Evolutionary conservation across 352 stramenopile genomes (phyloP), one percentile per base, ranked within the genome.

Genomic region (Thraustochytrium striatum): DNA sequence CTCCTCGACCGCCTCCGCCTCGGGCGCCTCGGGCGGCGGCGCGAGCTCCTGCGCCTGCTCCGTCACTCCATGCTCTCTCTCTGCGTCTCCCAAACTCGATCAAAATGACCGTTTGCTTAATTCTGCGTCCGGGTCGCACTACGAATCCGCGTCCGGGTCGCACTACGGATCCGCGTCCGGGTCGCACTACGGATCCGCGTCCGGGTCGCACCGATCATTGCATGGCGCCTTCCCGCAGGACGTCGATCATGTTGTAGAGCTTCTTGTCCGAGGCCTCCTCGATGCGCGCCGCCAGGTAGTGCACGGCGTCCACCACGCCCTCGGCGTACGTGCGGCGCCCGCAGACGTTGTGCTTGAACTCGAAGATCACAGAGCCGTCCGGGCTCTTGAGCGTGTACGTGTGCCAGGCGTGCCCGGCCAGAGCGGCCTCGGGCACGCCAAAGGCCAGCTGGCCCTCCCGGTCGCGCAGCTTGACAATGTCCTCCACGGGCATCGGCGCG

Each of bases 181-280:
- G 47, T 25, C 16, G 47, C 16, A 25, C 16, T 16, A 55, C 25
- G 25, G 47, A 55, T 25, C 16, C 25, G 47, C 16, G 47, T 25
- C n/a, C n/a, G n/a, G n/a, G n/a, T n/a, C n/a, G n/a, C n/a, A n/a
- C n/a, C n/a, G n/a, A n/a, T 61, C 53, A 91, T 73, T 90, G 84
- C 79, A 95, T 85, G 21, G 85, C 88, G 41, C 89, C 89, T 43
- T 84, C 85, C 82, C 90, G 80, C 7, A 95, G 83, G 0, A 95
- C 90, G 83, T 95, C 89, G 81, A 94, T 92, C 89, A 95, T 95
- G 53, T 85, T 89, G 81, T 87, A 94, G 8, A 94, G 83, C 62
- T 85, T 86, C 44, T 89, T 90, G 39, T 90, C 84, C 38, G 75
- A 82, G 53, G 83, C 81, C 47, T 68, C 80, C 44, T 85, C 55